Evolutionary conservation across 495 filamentous ascomycete species (phyloP), one percentile per base, ranked within the genome.

Genomic region (Tetracladium setigerum): DNA sequence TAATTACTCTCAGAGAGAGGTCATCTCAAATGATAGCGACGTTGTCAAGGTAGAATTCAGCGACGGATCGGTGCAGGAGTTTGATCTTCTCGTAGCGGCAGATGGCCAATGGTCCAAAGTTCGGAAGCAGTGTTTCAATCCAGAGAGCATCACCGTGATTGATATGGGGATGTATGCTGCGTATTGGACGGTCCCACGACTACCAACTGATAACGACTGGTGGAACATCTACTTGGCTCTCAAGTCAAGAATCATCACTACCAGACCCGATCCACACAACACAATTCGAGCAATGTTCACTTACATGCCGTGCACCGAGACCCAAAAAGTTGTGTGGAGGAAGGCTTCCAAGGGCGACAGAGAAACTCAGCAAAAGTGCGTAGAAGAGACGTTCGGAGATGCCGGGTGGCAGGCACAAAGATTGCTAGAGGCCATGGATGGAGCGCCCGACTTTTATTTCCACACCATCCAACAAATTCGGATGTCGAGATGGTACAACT

Each of bases 361-460:
- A 12, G 13, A 14, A 31, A 31, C 34, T 9, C 44, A 47, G 18
- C 6, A 39, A 47, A 18, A 27, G 5, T 24, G 60, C 7, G 52
- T 70, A 45, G 76, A 76, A 53, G 52, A 70, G 44, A 9, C 27
- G 15, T 77, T 76, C 47, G 46, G 49, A 10, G 68, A 58, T 33
- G 68, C 67, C 0, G 70, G 69, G 12, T 78, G 73, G 70, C 53
- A 70, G 50, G 51, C 63, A 5, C 52, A 64, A 4, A 17, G 65
- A 19, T 50, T 77, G 15, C 17, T 77, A 7, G 15, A 38, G 4
- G 48, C 5, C 8, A 62, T 70, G n/a, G 66, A 53, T 0, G 7
- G 60, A 2, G 48, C 73, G 12, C 53, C 68, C 7, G 72, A 81
- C 54, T 76, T 78, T 38, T 80, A 79, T 57, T 62, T 62, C 16